phyloP scores from a whole-genome alignment of 192 early-diverging fungal species.

The Coemansia guatemalensis region DNA sequence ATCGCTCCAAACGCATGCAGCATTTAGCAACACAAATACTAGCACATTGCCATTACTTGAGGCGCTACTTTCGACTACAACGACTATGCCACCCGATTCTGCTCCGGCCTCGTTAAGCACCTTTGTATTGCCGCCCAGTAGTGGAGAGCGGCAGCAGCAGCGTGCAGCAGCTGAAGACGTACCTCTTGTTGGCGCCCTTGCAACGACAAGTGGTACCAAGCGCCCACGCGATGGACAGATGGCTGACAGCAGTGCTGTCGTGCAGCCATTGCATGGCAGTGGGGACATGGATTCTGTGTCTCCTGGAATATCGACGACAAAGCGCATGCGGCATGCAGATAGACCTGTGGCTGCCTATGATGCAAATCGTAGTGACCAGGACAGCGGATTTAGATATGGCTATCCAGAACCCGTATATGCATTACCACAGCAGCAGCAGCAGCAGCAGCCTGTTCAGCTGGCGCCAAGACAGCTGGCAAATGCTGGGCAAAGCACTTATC shows the following conservation, averaged over 20 bases:
- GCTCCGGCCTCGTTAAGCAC: conserved; percentile 20
- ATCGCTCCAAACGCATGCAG: conserved; percentile 11
- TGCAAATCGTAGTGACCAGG: not conserved
- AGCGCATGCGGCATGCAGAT: conserved; percentile 29
- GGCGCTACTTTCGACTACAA: conserved; percentile 40
- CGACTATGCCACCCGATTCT: conserved; percentile 20
- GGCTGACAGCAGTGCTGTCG: not conserved
- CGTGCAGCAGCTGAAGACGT: not conserved
- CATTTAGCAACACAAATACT: conserved; percentile 12
- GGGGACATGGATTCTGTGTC: not conserved
- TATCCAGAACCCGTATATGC: conserved; percentile 2
- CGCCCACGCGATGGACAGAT: conserved; percentile 4
- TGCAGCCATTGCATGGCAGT: not conserved
- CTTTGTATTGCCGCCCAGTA: not conserved
- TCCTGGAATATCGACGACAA: conserved; percentile 10
- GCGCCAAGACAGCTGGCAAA: conserved; percentile 1
- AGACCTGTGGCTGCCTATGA: not conserved
- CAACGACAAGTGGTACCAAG: not conserved
- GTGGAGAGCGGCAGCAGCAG: conserved; percentile 3
- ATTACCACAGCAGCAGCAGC: conserved; percentile 14
- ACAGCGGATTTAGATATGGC: not conserved
- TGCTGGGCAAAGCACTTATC: conserved; percentile 8
- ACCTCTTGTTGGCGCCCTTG: not conserved
- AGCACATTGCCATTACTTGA: conserved; percentile 44
- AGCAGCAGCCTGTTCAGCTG: conserved; percentile 2